Base-by-base conservation (phyloP, 495 filamentous ascomycete genomes). In the Bombardia bombarda region DNA sequence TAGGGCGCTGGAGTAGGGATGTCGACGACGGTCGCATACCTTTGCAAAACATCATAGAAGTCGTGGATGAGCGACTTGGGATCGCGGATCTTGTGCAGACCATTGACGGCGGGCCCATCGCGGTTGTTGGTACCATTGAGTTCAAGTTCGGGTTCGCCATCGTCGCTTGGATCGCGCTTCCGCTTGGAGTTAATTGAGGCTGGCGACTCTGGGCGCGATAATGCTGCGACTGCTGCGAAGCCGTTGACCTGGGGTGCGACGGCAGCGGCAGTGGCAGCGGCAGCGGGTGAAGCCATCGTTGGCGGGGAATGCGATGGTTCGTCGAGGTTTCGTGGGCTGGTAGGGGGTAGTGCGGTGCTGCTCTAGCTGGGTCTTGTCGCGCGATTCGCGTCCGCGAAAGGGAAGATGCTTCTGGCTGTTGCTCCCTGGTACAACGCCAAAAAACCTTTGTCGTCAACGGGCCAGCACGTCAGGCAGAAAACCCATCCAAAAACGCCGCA, bases 131-230 rank as follows among this genome's bases (percentile, higher is more conserved):
- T 25, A 51, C 42, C 45, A 55, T 63, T 59, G 46, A 49, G 12
- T 13, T 46, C 46, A 45, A 49, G 12, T 13, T 46, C 46, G 32
- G 51, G 31, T n/a, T 56, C 54, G 42, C 54, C 51, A 42, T 67
- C 66, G 42, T 69, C 65, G 50, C 46, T 63, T 8, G 65, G 46
- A 52, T 74, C 74, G 66, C 72, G 74, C 60, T 78, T 78, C 52
- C 74, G 69, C 64, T 78, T 78, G 41, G 58, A 57, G 49, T 57
- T 59, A 55, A 58, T 45, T 16, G 59, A 64, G 25, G 58, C 53
- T 21, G 68, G 66, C 50, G 67, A 65, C 43, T 56, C 53, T 40
- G 61, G 50, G 55, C 61, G 58, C 53, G 61, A 58, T 48, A 49
- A 41, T 50, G 55, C 49, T 39, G 65, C 44, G 47, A 63, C 53